Base-by-base conservation (phyloP, 2,329 filamentous ascomycete species). In the Magnaporthiopsis poae region DNA sequence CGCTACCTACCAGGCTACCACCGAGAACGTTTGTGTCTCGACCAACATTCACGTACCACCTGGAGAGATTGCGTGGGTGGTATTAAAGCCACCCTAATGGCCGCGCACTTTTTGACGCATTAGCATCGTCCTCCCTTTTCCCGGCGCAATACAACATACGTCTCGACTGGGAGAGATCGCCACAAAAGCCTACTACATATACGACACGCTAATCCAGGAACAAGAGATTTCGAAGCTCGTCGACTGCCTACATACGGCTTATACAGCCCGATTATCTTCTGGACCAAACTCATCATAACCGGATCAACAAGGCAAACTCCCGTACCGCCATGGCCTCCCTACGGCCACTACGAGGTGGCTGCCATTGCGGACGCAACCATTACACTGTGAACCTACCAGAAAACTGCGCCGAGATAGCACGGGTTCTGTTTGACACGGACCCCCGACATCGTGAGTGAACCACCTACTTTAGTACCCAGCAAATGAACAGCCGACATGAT, bases 291-390 rank as follows among this genome's bases (percentile, higher is more conserved):
- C 46, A 7, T 31, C 2, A 31, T 31, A 31, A 31, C 31, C 3
- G 31, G 31, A 31, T 31, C 31, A 0, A 31, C 31, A 31, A 31
- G 31, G 31, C 31, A 31, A 31, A 31, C 31, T 0, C 5, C 5
- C 31, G 31, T 31, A 31, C 31, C 31, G 46, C 13, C 66, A 85
- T 85, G 83, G 80, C 74, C 73, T 74, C 77, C 64, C 74, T 77
- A 67, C 79, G 84, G 68, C 82, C 83, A 59, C 83, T 96, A 67
- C 86, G 84, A 70, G 92, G 92, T 72, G 86, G 88, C 70, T 96
- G 93, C 80, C 88, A 89, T 65, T 97, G 93, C 76, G 92, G 92
- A 67, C 87, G 93, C 68, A 96, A 95, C 74, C 84, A 88, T 74
- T 96, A 96, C 78, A 82, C 87, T 67, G 86, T 96, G 71, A 78